Evolutionary conservation across 202 grass and related monocot species (phyloP), one percentile per base, ranked within the genome.

Genomic region (Hordeum pubiflorum): DNA sequence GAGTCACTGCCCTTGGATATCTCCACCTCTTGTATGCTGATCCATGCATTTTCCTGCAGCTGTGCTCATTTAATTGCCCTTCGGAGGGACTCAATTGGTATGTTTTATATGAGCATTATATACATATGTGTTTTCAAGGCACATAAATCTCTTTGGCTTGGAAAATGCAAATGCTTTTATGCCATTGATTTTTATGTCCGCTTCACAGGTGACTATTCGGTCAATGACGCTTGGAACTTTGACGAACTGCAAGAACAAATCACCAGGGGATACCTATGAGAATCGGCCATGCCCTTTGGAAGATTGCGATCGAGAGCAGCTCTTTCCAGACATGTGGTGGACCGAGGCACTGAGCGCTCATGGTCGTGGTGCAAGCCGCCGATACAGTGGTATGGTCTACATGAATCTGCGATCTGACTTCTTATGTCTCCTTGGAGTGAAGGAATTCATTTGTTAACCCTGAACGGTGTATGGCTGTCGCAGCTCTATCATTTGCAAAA

Each of bases 61-160:
- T 94, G 90, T 89, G 92, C 92, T 85, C 92, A 97, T 82, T 93
- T 97, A 72, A 92, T 82, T 62, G 92, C 92, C 10, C 68, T 97
- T 9, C 82, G 90, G 63, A 84, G 92, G 78, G 92, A 97, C 55
- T 94, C 86, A 24, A 94, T 97, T 52, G 94, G 91, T 97, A 89
- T 88, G 57, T 75, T 44, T 1, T 44, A 14, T 43, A 62, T 29
- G 2, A 43, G 38, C 12, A 18, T 22, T 33, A 63, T 31, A 17
- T 33, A 13, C 13, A 18, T 18, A 18, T 3, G 60, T 32, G 12
- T 2, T 58, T 23, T 17, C 26, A 31, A 17, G 26, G 15, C 13
- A 48, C 22, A 26, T 31, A 34, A 14, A 23, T 0, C 7, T 58
- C 5, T 43, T 54, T 59, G 14, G 9, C 9, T 24, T 11, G 18